Conservation (phyloP, 805 yeast species). For the Sugiyamaella floridensis region DNA sequence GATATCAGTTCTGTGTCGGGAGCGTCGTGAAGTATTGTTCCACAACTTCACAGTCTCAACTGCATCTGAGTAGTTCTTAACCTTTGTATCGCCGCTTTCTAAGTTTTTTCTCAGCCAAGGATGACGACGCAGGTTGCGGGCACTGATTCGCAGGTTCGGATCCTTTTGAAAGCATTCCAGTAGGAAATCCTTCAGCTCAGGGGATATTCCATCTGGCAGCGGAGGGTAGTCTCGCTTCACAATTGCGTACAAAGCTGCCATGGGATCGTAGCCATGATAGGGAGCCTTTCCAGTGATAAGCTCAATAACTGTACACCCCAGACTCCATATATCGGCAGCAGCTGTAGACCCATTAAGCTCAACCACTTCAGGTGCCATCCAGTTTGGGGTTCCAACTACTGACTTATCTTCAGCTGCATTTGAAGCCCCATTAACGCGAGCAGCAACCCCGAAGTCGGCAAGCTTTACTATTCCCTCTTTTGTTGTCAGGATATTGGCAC, state of each 20-base stretch:
- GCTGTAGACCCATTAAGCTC: conserved; percentile 78
- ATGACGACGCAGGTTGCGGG: conserved; percentile 49
- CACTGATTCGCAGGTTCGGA: conserved; percentile 52
- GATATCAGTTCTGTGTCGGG: neutral
- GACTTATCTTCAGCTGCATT: conserved; percentile 14
- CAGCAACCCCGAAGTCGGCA: conserved; percentile 76
- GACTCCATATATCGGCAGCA: conserved; percentile 76
- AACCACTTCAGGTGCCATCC: conserved; percentile 99
- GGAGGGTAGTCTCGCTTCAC: conserved; percentile 70
- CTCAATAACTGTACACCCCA: conserved; percentile 93
- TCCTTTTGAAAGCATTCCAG: conserved; percentile 65
- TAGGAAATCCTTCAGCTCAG: conserved; percentile 49
- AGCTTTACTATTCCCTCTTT: conserved; percentile 58
- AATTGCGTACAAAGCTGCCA: conserved; percentile 78
- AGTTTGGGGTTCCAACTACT: conserved; percentile 81
- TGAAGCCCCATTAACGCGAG: conserved; percentile 33
- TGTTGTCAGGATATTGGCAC: conserved; percentile 61
- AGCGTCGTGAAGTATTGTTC: neutral
- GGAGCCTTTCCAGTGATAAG: conserved; percentile 83
- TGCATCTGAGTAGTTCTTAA: conserved; percentile 4
- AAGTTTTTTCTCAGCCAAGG: conserved; percentile 46
- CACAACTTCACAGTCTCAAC: conserved; percentile 1
- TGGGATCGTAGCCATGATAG: conserved; percentile 63
- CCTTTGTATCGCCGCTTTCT: conserved; percentile 14
- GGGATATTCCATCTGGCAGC: conserved; percentile 44